These are phyloP conservation scores for Fusarium circinatum DNA, from an alignment of 2,329 filamentous ascomycete genomes.

Conservation along the genomic window DNA sequence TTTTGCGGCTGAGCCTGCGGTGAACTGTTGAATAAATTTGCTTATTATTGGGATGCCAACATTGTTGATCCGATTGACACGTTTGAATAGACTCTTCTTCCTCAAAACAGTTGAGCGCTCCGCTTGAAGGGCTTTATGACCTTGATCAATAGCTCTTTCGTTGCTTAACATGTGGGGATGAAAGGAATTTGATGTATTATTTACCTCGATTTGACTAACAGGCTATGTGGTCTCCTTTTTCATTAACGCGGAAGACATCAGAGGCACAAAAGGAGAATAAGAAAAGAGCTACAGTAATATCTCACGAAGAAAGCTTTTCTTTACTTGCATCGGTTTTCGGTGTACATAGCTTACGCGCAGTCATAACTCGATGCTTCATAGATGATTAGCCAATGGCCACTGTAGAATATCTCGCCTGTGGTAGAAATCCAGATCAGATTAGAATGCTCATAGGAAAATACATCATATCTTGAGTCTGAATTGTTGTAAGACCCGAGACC, in stretches of 20 bases:
- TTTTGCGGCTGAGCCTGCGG: neutral
- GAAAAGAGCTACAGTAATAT: neutral
- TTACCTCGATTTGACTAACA: too few relatives aligned
- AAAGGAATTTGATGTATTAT: too few relatives aligned
- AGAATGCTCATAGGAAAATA: neutral
- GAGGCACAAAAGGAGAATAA: too few relatives aligned
- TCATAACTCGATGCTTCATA: neutral
- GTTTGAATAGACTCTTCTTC: too few relatives aligned
- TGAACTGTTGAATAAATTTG: neutral
- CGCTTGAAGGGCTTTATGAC: fast-evolving
- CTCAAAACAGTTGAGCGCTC: fast-evolving
- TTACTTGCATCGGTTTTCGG: neutral
- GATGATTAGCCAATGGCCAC: neutral
- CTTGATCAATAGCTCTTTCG: fast-evolving
- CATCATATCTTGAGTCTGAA: neutral
- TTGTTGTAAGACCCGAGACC: too few relatives aligned
- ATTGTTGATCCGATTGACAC: neutral
- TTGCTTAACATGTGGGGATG: neutral
- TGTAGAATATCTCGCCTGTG: neutral
- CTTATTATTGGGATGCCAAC: neutral
- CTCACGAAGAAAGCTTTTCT: neutral
- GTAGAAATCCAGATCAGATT: too few relatives aligned
- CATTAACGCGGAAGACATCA: neutral
- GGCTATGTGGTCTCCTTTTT: neutral
- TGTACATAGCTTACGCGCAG: neutral